Base-by-base conservation (phyloP, 306 rosid species). In the Bauhinia variegata region DNA sequence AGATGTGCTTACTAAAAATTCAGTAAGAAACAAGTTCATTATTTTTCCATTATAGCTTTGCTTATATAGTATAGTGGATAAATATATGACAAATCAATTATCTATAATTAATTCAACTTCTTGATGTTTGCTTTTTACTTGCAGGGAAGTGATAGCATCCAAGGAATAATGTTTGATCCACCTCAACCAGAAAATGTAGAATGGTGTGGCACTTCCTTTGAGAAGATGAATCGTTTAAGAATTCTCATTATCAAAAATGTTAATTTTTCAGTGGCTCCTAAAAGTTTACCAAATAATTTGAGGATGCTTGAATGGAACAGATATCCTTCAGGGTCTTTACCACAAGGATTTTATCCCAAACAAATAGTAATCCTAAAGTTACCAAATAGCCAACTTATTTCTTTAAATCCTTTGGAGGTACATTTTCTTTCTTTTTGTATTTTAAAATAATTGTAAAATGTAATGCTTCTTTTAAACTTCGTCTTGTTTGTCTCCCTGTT, bases 181-280 rank as follows among this genome's bases (percentile, higher is more conserved):
- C 54, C 12, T n/a, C n/a, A n/a, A 15, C 30, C 15, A 48, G 8
- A 5, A 14, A 14, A 36, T 36, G 48, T 15, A 16, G 12, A 15
- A 12, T 7, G 54, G 7, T 13, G n/a, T 42, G 14, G 13, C 42
- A 46, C 39, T 28, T 1, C 54, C 53, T 61, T 61, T 42, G 39
- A 13, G 19, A 61, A 61, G 67, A 61, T 61, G 53, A 28, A n/a
- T 17, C 13, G 23, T 1, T 47, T 58, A 36, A 58, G 63, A 37
- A 38, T 37, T 58, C 47, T 58, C 46, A 57, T 57, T 6, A 14
- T 34, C 16, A n/a, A 14, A 5, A 37, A 37, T 5, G 11, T 15
- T 36, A 36, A 15, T 4, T 58, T 58, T 38, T 37, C 48, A 9
- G 16, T 15, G 3, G 5, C 1, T 4, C 48, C 19, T 9, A 58